Percentiles rank a stretch among this genome's conserved stretches.
These are phyloP conservation scores for Polyporus arcularius DNA, from an alignment of 768 basidiomycete genomes.

Conservation along the genomic window DNA sequence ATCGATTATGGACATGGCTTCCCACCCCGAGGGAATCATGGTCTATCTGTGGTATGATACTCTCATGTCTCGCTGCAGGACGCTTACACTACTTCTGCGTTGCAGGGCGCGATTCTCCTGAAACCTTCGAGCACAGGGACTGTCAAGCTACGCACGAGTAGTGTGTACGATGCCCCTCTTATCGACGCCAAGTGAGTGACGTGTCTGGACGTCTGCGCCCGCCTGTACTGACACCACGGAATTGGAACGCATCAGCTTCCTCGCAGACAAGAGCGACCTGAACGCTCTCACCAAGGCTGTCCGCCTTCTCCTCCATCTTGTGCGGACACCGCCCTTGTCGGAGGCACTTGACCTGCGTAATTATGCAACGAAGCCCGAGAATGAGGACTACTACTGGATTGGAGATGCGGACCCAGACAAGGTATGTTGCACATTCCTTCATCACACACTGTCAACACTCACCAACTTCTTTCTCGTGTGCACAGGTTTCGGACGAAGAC, in stretches of 20 bases:
- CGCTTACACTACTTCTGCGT: too few species aligned
- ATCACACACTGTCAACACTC: not conserved
- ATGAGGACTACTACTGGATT: slow-evolving; percentile 8
- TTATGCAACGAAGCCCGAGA: not conserved
- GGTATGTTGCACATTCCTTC: not conserved
- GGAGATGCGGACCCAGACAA: slow-evolving; percentile 11
- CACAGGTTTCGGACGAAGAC: slow-evolving; percentile 1
- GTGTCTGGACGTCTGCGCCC: too few species aligned
- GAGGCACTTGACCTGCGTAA: slow-evolving; percentile 30
- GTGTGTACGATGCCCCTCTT: slow-evolving; percentile 40
- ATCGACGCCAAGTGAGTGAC: slow-evolving; percentile 43
- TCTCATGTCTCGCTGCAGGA: not conserved
- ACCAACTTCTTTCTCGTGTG: too few species aligned
- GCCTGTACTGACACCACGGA: slow-evolving; percentile 4
- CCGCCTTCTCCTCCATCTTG: slow-evolving; percentile 38
- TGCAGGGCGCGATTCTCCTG: slow-evolving; percentile 3
- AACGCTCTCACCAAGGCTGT: slow-evolving; percentile 39
- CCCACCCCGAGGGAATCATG: not conserved
- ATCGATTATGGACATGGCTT: not conserved
- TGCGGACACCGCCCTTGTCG: slow-evolving; percentile 37
- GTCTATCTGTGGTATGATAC: not conserved
- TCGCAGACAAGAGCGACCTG: slow-evolving; percentile 41
- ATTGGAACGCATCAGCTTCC: slow-evolving; percentile 32
- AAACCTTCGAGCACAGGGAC: slow-evolving; percentile 44
- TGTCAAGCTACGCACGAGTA: slow-evolving; percentile 36